Base-by-base conservation (phyloP, 495 filamentous ascomycete species). In the Cairneyella variabilis region DNA sequence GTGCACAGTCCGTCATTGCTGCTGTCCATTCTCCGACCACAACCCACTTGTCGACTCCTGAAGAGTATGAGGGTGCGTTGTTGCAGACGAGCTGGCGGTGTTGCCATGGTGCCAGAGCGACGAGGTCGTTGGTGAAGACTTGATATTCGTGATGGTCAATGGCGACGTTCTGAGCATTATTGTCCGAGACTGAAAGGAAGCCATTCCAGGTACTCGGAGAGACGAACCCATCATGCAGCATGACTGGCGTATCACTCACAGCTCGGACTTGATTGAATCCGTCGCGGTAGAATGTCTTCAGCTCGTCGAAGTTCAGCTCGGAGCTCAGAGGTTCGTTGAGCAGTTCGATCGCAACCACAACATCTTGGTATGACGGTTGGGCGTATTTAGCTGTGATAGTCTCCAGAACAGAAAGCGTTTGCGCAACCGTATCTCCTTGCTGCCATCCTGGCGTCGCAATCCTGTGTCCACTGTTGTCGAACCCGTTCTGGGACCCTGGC, bases 401-500 rank as follows among this genome's bases (percentile, higher is more conserved):
- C 12, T 76, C 40, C 16, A 90, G 67, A n/a, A 84, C 83, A 23
- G 69, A 63, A 22, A 87, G 57, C 0, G 85, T 88, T 42, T 79
- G 69, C 2, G 68, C 47, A 16, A 84, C 76, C 3, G 77, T 84
- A 57, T 80, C 60, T 7, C 76, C 81, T 48, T 76, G 67, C 47
- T 78, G 75, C 87, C 86, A 90, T 16, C 75, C 62, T 39, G 89
- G 75, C 6, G 68, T 56, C 20, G 82, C 82, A 7, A 53, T n/a
- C 56, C 78, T 79, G 48, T 75, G 74, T 10, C 87, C 88, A 46
- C 76, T 83, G 65, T 91, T 89, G 65, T 90, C 89, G 64, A 89
- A 90, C 16, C 88, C 88, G 59, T 91, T 91, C 62, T 91, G 88
- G n/a, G 81, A 85, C n/a, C 84, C 85, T 18, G 88, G 88, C 18